phyloP scores from a whole-genome alignment of 2,329 filamentous ascomycete genomes.

The Talaromyces funiculosus region DNA sequence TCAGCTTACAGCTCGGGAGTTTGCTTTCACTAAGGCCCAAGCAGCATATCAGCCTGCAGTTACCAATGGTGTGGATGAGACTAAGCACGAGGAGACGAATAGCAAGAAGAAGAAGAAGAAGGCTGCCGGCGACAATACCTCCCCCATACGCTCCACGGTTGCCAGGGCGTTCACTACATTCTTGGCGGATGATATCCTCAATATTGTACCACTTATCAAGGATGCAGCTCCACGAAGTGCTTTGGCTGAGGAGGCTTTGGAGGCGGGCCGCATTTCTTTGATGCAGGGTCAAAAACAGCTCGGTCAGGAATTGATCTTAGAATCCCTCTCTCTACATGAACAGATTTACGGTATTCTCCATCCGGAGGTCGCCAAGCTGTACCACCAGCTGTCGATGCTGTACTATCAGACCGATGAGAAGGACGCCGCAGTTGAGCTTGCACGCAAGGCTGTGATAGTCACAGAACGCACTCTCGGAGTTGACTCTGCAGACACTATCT shows the following conservation, averaged over 20 bases:
- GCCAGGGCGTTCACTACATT: constrained; percentile 59
- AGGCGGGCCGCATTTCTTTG: constrained; percentile 93
- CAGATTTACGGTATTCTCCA: constrained; percentile 98
- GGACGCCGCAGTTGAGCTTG: constrained; percentile 87
- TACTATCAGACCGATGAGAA: constrained; percentile 99
- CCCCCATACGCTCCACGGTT: constrained; percentile 41
- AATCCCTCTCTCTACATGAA: constrained; percentile 92
- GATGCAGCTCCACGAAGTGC: constrained; percentile 86
- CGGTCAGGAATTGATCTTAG: constrained; percentile 90
- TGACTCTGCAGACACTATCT: constrained; percentile 86
- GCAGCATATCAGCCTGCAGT: constrained; percentile 29
- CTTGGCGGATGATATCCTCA: constrained; percentile 76
- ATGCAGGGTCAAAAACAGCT: constrained; percentile 92
- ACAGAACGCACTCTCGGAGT: constrained; percentile 90
- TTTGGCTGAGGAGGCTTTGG: constrained; percentile 89
- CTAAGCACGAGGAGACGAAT: constrained; percentile 23
- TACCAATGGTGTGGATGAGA: constrained; percentile 32
- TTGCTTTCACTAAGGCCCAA: constrained; percentile 56
- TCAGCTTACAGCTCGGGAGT: constrained; percentile 76
- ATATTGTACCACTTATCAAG: constrained; percentile 91
- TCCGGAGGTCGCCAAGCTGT: constrained; percentile 90
- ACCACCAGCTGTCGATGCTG: constrained; percentile 89
- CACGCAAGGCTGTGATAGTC: constrained; percentile 93
- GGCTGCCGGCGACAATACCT: constrained; percentile 41
- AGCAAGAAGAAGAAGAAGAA: constrained; percentile 55